Evolutionary conservation across 192 early-diverging fungal genomes (phyloP), one percentile per base, ranked within the genome.

Genomic region (Coemansia reversa): DNA sequence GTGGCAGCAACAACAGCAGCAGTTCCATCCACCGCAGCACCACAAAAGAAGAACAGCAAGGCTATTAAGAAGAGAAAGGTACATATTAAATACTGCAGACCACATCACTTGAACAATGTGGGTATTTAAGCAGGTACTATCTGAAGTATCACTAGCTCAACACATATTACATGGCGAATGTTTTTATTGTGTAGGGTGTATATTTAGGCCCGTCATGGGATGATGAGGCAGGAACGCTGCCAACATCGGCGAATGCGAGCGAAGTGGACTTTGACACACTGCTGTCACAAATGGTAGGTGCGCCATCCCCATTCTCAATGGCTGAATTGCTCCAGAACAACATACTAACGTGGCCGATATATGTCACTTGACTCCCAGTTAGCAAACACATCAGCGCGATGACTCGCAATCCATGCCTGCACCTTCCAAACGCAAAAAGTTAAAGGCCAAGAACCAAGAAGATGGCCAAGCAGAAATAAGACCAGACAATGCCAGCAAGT

Each of bases 141-240:
- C 27, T 14, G 12, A 4, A 16, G 39, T 16, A 16, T 3, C 39
- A 45, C 39, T 16, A 45, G 14, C 39, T 45, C 7, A 45, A 45
- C 24, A 47, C 3, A 60, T 51, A 14, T 33, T 32, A 45, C 14
- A 29, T 24, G 53, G 30, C 32, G 16, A 45, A 14, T 39, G 29
- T 52, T 53, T 1, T 39, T 9, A 18, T 5, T 7, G 11, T 60
- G 28, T 79, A 79, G 76, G 58, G 57, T 22, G 50, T 70, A 11
- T 79, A 74, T 22, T 52, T 74, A 29, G 72, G 77, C n/a, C 77
- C 77, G 11, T 80, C 65, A 11, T 80, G 77, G 77, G 77, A 80
- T 19, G 77, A 80, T 33, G 65, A 64, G 29, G 77, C 77, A n/a
- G 77, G 77, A 7, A 23, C 55, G 35, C 65, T 80, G 19, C 77